Evolutionary conservation across 345 rosid genomes (phyloP).

Genomic region (Camelina hispida): DNA sequence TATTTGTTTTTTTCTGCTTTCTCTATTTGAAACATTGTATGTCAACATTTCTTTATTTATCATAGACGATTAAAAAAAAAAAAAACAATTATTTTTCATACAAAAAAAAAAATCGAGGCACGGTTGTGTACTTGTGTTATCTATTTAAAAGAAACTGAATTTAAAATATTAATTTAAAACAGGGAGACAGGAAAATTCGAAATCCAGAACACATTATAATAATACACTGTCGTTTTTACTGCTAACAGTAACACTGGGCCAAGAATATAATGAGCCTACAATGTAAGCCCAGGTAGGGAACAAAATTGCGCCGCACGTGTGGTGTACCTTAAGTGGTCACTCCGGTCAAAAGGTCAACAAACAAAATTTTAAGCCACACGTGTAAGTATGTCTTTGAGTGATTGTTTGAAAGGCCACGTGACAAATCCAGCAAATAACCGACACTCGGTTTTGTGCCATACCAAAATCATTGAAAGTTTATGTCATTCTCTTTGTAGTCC

Average conservation of each 20-base stretch:
- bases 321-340: slow-evolving; percentile 25
- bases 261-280: slow-evolving; percentile 23
- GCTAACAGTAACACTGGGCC: slow-evolving; percentile 30
- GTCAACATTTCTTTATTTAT: too few relatives aligned
- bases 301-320: slow-evolving; percentile 38
- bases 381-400: slow-evolving; percentile 32
- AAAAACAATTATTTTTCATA: neutral
- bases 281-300: slow-evolving; percentile 38
- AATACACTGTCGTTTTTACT: slow-evolving; percentile 30
- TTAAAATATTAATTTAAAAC: neutral
- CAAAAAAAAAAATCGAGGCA: neutral
- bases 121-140: neutral
- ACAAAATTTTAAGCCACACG: slow-evolving; percentile 27
- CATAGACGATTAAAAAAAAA: too few relatives aligned
- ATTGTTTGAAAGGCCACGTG: slow-evolving; percentile 36
- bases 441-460: slow-evolving; percentile 37
- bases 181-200: neutral
- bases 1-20: too few relatives aligned
- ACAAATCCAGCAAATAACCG: slow-evolving; percentile 40
- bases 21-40: too few relatives aligned
- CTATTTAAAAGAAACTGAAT: neutral
- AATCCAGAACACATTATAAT: slow-evolving; percentile 1
- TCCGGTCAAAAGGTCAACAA: slow-evolving; percentile 30
- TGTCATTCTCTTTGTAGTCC: slow-evolving; percentile 39
- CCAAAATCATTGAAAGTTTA: slow-evolving; percentile 39